Percentiles rank a stretch among this genome's conserved stretches.
These are phyloP conservation scores for Pichia membranifaciens DNA, from an alignment of 805 yeast species.

Conservation along the genomic window DNA sequence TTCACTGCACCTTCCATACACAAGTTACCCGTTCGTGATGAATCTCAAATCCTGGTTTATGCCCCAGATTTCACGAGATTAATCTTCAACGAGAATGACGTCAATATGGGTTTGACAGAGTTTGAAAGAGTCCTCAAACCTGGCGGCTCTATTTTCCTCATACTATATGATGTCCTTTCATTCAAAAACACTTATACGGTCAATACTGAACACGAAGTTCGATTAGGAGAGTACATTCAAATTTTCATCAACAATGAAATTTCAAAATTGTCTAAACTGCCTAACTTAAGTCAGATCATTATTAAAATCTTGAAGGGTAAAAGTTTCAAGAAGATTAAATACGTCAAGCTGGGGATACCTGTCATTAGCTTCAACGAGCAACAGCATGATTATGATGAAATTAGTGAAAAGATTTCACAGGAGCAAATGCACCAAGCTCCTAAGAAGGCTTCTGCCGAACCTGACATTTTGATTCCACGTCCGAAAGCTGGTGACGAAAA, in stretches of 20 bases:
- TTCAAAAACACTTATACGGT: slow-evolving; percentile 5
- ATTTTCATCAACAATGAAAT: slow-evolving; percentile 5
- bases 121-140: slow-evolving; percentile 28
- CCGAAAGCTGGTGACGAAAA: too few species aligned
- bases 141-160: slow-evolving; percentile 27
- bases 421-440: too few species aligned
- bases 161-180: slow-evolving; percentile 24
- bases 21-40: slow-evolving; percentile 24
- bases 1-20: slow-evolving; percentile 25
- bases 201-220: slow-evolving; percentile 1
- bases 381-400: neutral
- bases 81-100: slow-evolving; percentile 16
- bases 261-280: slow-evolving; percentile 6
- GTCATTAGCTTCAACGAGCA: neutral
- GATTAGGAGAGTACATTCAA: slow-evolving; percentile 8
- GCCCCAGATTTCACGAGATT: slow-evolving; percentile 25
- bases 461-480: too few species aligned
- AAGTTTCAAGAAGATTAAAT: slow-evolving; percentile 6
- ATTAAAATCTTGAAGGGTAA: neutral
- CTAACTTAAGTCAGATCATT: slow-evolving; percentile 2
- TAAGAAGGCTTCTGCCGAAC: too few species aligned
- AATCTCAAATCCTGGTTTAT: slow-evolving; percentile 26
- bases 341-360: slow-evolving; percentile 8
- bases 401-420: too few species aligned
- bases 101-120: slow-evolving; percentile 23